phyloP scores from a whole-genome alignment of 768 basidiomycete species.

The Filobasidium floriforme region DNA sequence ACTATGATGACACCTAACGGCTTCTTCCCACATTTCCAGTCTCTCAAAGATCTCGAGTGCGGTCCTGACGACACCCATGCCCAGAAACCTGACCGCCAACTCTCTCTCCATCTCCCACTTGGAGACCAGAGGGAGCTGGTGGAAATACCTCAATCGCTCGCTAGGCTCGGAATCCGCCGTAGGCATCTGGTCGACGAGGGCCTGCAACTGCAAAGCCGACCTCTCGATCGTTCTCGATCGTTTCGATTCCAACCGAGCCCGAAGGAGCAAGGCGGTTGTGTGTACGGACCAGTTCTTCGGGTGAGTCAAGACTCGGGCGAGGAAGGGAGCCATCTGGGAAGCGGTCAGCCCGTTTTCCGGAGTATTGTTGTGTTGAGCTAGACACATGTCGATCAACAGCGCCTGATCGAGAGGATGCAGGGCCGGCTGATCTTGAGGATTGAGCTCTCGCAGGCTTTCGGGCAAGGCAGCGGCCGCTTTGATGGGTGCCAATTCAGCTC shows the following conservation, averaged over 20 bases:
- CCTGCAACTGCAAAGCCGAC: constrained; percentile 83
- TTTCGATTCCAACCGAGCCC: constrained; percentile 78
- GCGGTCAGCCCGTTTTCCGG: constrained; percentile 81
- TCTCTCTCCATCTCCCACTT: constrained; percentile 92
- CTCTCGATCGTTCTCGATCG: constrained; percentile 90
- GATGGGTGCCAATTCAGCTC: constrained; percentile 24
- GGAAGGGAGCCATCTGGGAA: constrained; percentile 88
- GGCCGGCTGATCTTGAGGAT: constrained; percentile 74
- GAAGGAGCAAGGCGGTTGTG: constrained; percentile 89
- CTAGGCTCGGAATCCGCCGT: constrained; percentile 65
- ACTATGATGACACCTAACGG: constrained; percentile 74
- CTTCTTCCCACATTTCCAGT: constrained; percentile 98
- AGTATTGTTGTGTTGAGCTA: constrained; percentile 69
- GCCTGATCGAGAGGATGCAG: constrained; percentile 90
- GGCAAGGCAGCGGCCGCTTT: constrained; percentile 33
- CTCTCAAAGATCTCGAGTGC: constrained; percentile 90
- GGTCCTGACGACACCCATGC: constrained; percentile 77
- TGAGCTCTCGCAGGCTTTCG: constrained; percentile 59
- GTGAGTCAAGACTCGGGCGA: constrained; percentile 77
- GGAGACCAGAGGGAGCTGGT: constrained; percentile 72
- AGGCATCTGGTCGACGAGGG: constrained; percentile 93
- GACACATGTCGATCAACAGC: constrained; percentile 80
- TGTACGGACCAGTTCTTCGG: constrained; percentile 91
- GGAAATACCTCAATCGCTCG: constrained; percentile 72
- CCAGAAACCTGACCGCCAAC: constrained; percentile 71